Evolutionary conservation across 805 yeast species (phyloP).

Genomic region (Debaryomyces castellii): DNA sequence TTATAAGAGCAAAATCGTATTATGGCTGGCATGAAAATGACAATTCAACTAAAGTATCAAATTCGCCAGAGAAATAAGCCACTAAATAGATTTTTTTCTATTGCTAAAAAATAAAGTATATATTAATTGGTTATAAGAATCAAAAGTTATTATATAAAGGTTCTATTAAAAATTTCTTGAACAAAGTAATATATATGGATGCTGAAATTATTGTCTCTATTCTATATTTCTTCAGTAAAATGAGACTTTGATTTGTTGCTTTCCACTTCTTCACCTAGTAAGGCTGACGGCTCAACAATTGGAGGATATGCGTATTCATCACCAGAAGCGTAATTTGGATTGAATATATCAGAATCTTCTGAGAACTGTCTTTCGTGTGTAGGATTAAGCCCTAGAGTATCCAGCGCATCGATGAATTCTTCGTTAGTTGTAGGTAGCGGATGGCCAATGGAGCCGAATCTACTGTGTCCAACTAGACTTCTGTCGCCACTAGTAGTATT

Average conservation of each 20-base stretch:
- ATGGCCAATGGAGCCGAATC: constrained; percentile 27
- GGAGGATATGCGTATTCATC: constrained; percentile 15
- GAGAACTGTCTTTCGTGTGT: constrained; percentile 1
- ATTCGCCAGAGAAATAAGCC: background rate
- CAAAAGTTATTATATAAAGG: background rate
- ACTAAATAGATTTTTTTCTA: too few species aligned
- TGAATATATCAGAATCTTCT: constrained; percentile 1
- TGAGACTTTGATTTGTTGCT: constrained; percentile 20
- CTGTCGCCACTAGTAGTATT: constrained; percentile 12
- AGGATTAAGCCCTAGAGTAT: constrained; percentile 2
- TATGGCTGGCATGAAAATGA: constrained; percentile 31
- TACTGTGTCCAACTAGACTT: constrained; percentile 18
- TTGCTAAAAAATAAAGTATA: background rate
- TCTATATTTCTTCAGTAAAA: constrained; percentile 17
- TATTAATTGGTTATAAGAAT: background rate
- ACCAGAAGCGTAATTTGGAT: constrained; percentile 6
- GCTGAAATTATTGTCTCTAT: background rate
- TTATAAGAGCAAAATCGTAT: constrained; percentile 54
- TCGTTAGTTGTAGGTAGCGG: constrained; percentile 21
- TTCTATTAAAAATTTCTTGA: background rate
- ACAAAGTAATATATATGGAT: background rate
- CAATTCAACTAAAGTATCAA: background rate
- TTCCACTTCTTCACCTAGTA: constrained; percentile 8
- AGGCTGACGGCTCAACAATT: constrained; percentile 14
- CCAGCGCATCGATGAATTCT: constrained; percentile 15